phyloP scores from a whole-genome alignment of 2,329 filamentous ascomycete genomes.

The Diplocarpon mali region DNA sequence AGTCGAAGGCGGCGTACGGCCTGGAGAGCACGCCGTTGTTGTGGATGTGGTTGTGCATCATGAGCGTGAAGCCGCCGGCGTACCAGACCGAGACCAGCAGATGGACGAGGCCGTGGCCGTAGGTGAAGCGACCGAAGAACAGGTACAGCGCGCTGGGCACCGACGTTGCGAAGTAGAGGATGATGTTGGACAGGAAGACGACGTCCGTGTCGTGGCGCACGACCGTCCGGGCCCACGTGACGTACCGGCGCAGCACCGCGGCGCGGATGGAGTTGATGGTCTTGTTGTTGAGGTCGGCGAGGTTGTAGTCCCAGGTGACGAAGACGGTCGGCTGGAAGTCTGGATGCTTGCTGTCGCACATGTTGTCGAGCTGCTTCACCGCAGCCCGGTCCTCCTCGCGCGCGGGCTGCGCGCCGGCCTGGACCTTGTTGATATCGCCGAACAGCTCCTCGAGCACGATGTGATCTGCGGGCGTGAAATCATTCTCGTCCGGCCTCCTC shows the following conservation, averaged over 20 bases:
- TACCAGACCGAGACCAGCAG: slow-evolving; percentile 55
- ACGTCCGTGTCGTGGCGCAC: slow-evolving; percentile 43
- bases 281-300: slow-evolving; percentile 11
- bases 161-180: slow-evolving; percentile 60
- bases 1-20: slow-evolving; percentile 45
- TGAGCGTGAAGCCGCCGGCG: slow-evolving; percentile 63
- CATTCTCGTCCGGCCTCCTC: too few relatives aligned
- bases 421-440: slow-evolving; percentile 2
- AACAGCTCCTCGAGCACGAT: slow-evolving; percentile 6
- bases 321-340: slow-evolving; percentile 20
- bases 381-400: slow-evolving; percentile 1
- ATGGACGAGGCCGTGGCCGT: slow-evolving; percentile 56
- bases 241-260: slow-evolving; percentile 11
- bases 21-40: slow-evolving; percentile 56
- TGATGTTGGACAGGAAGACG: slow-evolving; percentile 65
- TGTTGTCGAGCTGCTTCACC: slow-evolving; percentile 1
- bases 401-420: background rate
- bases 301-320: slow-evolving; percentile 15
- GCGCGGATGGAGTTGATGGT: slow-evolving; percentile 4
- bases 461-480: background rate
- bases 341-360: slow-evolving; percentile 1
- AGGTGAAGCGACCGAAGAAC: slow-evolving; percentile 51
- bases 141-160: slow-evolving; percentile 58
- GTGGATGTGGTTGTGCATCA: slow-evolving; percentile 82
- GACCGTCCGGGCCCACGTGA: slow-evolving; percentile 16